Evolutionary conservation across 1,139 yeast genomes (phyloP).

Genomic region (Candida mesenterica): DNA sequence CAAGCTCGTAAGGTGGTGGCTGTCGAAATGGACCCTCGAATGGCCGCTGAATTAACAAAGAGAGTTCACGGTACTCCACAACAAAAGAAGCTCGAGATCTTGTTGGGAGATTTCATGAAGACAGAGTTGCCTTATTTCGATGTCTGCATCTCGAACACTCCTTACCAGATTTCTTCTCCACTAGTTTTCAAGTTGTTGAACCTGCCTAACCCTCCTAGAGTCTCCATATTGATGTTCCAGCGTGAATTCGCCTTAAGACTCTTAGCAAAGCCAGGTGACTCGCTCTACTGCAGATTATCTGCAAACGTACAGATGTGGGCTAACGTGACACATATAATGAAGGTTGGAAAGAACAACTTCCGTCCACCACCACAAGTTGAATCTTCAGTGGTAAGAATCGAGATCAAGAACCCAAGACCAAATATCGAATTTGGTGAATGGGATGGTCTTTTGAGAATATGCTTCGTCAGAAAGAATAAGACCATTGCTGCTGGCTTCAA

Average conservation of each 20-base stretch:
- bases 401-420: slow-evolving; percentile 89
- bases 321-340: slow-evolving; percentile 95
- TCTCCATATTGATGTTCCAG: slow-evolving; percentile 95
- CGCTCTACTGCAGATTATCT: slow-evolving; percentile 85
- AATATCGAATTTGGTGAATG: slow-evolving; percentile 90
- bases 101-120: slow-evolving; percentile 95
- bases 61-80: slow-evolving; percentile 96
- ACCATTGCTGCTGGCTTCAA: slow-evolving; percentile 93
- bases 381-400: slow-evolving; percentile 91
- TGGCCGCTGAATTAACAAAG: slow-evolving; percentile 98
- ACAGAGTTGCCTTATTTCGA: slow-evolving; percentile 94
- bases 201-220: slow-evolving; percentile 93
- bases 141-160: slow-evolving; percentile 94
- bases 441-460: slow-evolving; percentile 92
- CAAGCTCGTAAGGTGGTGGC: slow-evolving; percentile 91
- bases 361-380: slow-evolving; percentile 99
- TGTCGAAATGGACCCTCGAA: slow-evolving; percentile 97
- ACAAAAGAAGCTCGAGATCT: slow-evolving; percentile 84
- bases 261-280: slow-evolving; percentile 93
- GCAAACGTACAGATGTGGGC: slow-evolving; percentile 99
- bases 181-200: slow-evolving; percentile 87
- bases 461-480: slow-evolving; percentile 90
- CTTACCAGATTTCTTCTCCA: slow-evolving; percentile 96
- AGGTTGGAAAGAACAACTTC: slow-evolving; percentile 94
- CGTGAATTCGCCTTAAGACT: slow-evolving; percentile 93